Conservation (phyloP, 1,284 basidiomycete species). For the Ceratobasidium theobromae region DNA sequence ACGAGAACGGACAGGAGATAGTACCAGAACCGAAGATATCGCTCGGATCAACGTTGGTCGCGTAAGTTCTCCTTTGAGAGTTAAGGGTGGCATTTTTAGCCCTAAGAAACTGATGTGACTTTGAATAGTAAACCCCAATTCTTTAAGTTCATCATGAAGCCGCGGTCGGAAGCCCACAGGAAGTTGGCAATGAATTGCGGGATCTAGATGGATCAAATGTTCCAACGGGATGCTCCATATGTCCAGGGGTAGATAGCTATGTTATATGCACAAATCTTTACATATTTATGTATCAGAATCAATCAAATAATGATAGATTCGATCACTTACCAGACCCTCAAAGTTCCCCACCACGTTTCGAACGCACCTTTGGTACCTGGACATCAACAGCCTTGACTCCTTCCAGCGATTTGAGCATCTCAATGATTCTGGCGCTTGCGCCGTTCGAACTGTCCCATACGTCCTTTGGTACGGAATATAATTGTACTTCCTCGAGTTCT, state of each 20-base stretch:
- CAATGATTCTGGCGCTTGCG: slow-evolving; percentile 31
- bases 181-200: slow-evolving; percentile 9
- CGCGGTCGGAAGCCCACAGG: slow-evolving; percentile 8
- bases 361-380: slow-evolving; percentile 32
- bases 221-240: no score
- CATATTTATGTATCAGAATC: no score
- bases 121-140: background rate
- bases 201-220: no score
- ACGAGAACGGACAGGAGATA: background rate
- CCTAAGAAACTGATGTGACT: no score
- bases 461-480: slow-evolving; percentile 34
- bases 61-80: no score
- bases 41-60: background rate
- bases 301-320: no score
- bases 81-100: no score
- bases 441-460: slow-evolving; percentile 27
- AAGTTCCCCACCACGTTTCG: slow-evolving; percentile 32
- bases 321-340: background rate
- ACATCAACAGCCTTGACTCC: slow-evolving; percentile 33
- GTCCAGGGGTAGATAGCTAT: no score
- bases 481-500: slow-evolving; percentile 34
- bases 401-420: slow-evolving; percentile 21
- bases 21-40: background rate
- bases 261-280: no score
- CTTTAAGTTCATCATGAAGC: slow-evolving; percentile 18